Conservation (phyloP, 495 filamentous ascomycete genomes). For the Collariella sp. region DNA sequence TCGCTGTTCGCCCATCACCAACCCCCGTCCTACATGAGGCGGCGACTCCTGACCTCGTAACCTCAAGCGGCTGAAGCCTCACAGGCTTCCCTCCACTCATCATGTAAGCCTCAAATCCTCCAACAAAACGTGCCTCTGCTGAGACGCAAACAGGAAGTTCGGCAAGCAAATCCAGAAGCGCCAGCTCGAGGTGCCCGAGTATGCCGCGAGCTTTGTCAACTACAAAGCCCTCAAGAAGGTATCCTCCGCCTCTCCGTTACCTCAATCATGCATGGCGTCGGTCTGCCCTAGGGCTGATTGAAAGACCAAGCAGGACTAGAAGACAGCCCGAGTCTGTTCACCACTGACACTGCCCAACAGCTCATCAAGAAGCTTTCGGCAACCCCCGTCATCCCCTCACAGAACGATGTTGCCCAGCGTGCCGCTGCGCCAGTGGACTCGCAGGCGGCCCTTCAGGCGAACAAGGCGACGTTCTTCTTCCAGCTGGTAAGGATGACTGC, state of each 20-base stretch:
- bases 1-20: not conserved
- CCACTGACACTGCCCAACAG: conserved; percentile 38
- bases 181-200: conserved; percentile 97
- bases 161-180: conserved; percentile 98
- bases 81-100: not conserved
- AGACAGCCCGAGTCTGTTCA: not conserved
- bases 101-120: conserved; percentile 2
- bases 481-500: conserved; percentile 57
- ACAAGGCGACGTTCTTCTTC: conserved; percentile 98
- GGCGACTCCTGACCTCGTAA: not conserved
- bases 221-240: conserved; percentile 99
- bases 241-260: conserved; percentile 1
- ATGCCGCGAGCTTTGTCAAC: conserved; percentile 97
- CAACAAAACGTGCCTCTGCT: not conserved
- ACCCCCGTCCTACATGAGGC: conserved; percentile 3
- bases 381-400: conserved; percentile 70
- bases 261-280: conserved; percentile 3
- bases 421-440: conserved; percentile 49
- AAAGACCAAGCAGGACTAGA: not conserved
- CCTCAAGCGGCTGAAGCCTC: conserved; percentile 1
- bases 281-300: conserved; percentile 8
- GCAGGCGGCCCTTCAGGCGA: conserved; percentile 89
- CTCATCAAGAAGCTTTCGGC: conserved; percentile 97
- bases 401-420: conserved; percentile 49
- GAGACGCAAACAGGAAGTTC: conserved; percentile 69